These are phyloP conservation scores for Magnusiomyces ingens DNA, from an alignment of 1,139 yeast genomes.

Conservation along the genomic window DNA sequence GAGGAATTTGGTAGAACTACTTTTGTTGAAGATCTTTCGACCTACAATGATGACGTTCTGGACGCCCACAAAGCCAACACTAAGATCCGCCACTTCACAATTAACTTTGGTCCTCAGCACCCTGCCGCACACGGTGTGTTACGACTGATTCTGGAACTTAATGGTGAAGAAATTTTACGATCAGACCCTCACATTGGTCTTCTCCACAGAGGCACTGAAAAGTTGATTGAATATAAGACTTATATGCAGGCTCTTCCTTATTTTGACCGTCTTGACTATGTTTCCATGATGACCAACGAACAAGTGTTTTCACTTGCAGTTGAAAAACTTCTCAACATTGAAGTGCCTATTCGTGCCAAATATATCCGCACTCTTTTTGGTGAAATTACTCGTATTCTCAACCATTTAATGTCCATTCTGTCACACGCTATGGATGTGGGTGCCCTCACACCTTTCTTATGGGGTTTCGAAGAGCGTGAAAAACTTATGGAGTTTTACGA, in stretches of 20 bases:
- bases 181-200: slow-evolving; percentile 87
- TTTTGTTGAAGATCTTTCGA: slow-evolving; percentile 32
- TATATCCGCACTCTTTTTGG: slow-evolving; percentile 83
- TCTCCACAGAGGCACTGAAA: slow-evolving; percentile 84
- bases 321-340: slow-evolving; percentile 77
- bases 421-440: slow-evolving; percentile 95
- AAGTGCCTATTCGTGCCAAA: slow-evolving; percentile 77
- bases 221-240: slow-evolving; percentile 77
- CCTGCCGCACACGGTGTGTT: slow-evolving; percentile 95
- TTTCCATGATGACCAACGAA: slow-evolving; percentile 90
- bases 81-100: slow-evolving; percentile 79
- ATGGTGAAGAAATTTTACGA: slow-evolving; percentile 83
- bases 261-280: slow-evolving; percentile 83
- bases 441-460: slow-evolving; percentile 85
- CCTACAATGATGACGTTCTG: slow-evolving; percentile 21
- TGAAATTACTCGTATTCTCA: slow-evolving; percentile 76
- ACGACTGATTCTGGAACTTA: slow-evolving; percentile 76
- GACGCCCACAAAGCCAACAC: slow-evolving; percentile 27
- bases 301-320: slow-evolving; percentile 79
- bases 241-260: slow-evolving; percentile 84
- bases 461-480: slow-evolving; percentile 95
- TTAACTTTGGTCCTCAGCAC: slow-evolving; percentile 90
- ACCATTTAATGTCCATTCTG: slow-evolving; percentile 81
- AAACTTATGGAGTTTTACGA: slow-evolving; percentile 91
- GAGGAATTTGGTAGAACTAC: slow-evolving; percentile 30